Conservation (phyloP, 129 eudicot species). For the Artemisia annua region DNA sequence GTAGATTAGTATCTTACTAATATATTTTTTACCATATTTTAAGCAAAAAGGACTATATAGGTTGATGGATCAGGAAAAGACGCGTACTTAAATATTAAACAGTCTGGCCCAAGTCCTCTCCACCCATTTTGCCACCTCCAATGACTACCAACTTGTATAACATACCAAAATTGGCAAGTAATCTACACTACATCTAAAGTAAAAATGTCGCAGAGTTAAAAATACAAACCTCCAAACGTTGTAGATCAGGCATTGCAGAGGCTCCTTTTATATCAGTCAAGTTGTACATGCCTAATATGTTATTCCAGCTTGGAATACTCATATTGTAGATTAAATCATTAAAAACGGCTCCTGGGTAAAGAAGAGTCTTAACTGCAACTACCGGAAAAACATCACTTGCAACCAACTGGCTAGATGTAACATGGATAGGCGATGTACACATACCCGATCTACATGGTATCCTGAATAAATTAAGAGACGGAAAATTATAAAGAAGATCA, state of each 20-base stretch:
- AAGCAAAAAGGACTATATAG: too few relatives aligned
- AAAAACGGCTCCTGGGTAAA: conserved; percentile 84
- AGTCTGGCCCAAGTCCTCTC: too few relatives aligned
- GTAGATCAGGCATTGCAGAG: conserved; percentile 67
- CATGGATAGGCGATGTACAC: conserved; percentile 83
- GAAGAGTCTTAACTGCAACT: conserved; percentile 78
- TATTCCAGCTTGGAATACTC: conserved; percentile 79
- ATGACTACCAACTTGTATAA: conserved; percentile 1
- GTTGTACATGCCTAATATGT: conserved; percentile 64
- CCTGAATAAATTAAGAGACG: conserved; percentile 40
- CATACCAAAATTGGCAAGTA: conserved; percentile 13
- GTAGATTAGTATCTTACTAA: too few relatives aligned
- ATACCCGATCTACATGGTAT: conserved; percentile 89
- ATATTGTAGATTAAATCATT: conserved; percentile 53
- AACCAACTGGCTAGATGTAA: conserved; percentile 87
- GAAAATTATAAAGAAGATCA: conserved; percentile 3
- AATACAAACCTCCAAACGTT: conserved; percentile 84
- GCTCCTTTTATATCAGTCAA: conserved; percentile 76
- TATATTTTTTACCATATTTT: too few relatives aligned
- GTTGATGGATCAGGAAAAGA: too few relatives aligned
- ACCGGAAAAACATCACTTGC: conserved; percentile 82
- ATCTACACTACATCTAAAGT: conserved; percentile 6
- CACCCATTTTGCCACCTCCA: neutral
- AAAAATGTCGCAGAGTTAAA: conserved; percentile 12
- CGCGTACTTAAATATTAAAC: too few relatives aligned